Base-by-base conservation (phyloP, 139 green algal genomes). In the Tetradesmus obliquus region DNA sequence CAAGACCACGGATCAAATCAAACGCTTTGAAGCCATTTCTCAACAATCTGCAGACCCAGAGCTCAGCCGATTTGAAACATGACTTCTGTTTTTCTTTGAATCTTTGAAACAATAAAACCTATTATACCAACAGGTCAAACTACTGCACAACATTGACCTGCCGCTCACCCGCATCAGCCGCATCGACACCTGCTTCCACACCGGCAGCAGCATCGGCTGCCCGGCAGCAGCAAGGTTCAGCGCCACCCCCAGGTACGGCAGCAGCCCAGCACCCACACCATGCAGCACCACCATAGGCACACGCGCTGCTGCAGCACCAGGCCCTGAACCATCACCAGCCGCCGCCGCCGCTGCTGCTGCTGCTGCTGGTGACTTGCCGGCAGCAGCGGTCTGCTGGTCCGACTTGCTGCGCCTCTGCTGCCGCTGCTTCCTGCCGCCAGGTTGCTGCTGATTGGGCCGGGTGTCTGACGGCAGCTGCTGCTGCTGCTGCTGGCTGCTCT, bases 181-280 rank as follows among this genome's bases (percentile, higher is more conserved):
- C 79, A 92, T 88, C 2, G 80, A 79, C 32, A 92, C 79, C 55
- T 92, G 88, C 55, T 87, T 87, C 58, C 60, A 92, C 62, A 88
- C 80, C 58, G 81, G 81, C 32, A 74, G 62, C 60, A 92, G n/a
- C 88, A 92, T 22, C 15, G 88, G 88, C 19, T 79, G 88, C 32
- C 80, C 80, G 22, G 85, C 55, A 51, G 82, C 80, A 55, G 88
- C 88, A 13, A 88, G n/a, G 32, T 20, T 82, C 22, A 92, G 24
- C 15, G 88, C 60, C 12, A 92, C 84, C 6, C 58, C 58, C 60
- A 92, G 60, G 62, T 92, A 92, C 1, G 88, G 88, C 88, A 92
- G 80, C 80, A 92, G 80, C 12, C 88, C 88, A 66, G 81, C 79
- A 5, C 88, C 88, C 60, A 92, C 88, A 79, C 88, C 88, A 66